Conservation (phyloP, 768 basidiomycete genomes). For the Boletus reticuloceps region DNA sequence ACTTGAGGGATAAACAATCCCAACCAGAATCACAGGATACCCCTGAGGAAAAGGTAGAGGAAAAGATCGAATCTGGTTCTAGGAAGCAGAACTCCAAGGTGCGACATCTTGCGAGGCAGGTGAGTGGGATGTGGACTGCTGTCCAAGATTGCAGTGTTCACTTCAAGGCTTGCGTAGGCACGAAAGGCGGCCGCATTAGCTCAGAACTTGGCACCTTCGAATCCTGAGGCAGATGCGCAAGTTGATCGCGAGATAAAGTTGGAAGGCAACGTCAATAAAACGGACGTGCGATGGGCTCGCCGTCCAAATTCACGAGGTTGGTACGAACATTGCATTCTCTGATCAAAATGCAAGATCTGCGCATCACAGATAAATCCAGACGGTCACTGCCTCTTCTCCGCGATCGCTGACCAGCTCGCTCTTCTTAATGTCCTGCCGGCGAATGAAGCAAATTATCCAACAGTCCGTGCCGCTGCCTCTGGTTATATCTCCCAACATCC, state of each 20-base stretch:
- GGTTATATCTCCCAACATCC: conserved; percentile 78
- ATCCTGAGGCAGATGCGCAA: conserved; percentile 58
- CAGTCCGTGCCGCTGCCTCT: conserved; percentile 68
- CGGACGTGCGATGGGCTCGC: conserved; percentile 63
- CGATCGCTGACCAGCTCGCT: conserved; percentile 87
- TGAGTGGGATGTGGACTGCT: conserved; percentile 27
- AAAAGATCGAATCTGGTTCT: conserved; percentile 18
- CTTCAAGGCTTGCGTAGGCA: conserved; percentile 42
- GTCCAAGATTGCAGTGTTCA: neutral
- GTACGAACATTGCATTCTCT: conserved; percentile 9
- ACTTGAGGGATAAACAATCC: conserved; percentile 52
- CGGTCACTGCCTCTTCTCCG: conserved; percentile 94
- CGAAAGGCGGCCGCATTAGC: conserved; percentile 67
- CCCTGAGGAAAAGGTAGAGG: conserved; percentile 26
- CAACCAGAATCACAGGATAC: conserved; percentile 46
- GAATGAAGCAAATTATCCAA: conserved; percentile 55
- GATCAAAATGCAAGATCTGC: neutral
- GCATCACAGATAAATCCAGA: conserved; percentile 83
- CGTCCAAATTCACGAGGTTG: conserved; percentile 65
- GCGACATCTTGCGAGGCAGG: conserved; percentile 73
- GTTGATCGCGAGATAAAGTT: conserved; percentile 63
- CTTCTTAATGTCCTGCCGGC: conserved; percentile 65
- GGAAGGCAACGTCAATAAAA: conserved; percentile 63
- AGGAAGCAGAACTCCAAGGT: conserved; percentile 57
- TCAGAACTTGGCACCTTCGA: conserved; percentile 47